Conservation (phyloP, 495 filamentous ascomycete species). For the Symbiotaphrina buchneri region DNA sequence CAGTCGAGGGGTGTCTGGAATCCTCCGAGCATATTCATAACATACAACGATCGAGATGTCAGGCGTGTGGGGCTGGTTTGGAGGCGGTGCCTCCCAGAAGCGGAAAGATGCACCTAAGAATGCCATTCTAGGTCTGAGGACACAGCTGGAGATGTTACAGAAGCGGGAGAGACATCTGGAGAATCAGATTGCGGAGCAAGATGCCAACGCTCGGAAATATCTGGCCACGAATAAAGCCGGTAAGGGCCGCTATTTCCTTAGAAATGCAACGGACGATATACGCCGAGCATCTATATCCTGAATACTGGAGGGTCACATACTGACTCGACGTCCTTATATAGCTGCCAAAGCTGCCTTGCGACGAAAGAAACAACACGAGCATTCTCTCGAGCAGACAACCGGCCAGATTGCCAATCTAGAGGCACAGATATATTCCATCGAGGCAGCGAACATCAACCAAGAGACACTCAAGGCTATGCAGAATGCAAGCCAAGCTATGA, state of each 20-base stretch:
- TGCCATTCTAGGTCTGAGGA: constrained; percentile 72
- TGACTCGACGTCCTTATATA: constrained; percentile 17
- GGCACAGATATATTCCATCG: constrained; percentile 89
- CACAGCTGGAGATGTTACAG: constrained; percentile 90
- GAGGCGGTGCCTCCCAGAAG: constrained; percentile 56
- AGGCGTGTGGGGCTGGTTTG: constrained; percentile 68
- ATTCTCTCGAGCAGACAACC: constrained; percentile 71
- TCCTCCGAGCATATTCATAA: constrained; percentile 3
- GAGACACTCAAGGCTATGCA: constrained; percentile 92
- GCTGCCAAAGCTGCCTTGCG: constrained; percentile 79
- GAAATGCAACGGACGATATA: no score
- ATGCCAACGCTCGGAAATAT: constrained; percentile 74
- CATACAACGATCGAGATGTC: constrained; percentile 1
- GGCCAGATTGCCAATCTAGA: constrained; percentile 81
- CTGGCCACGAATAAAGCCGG: constrained; percentile 78
- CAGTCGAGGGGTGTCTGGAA: constrained; percentile 1
- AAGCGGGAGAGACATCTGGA: constrained; percentile 87
- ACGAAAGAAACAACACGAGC: constrained; percentile 84
- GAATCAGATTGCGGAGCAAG: constrained; percentile 83
- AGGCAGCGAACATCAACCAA: constrained; percentile 95
- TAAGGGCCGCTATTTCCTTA: no score
- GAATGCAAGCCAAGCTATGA: constrained; percentile 71
- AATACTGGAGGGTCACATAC: no score
- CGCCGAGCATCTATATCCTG: no score
- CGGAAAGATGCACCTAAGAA: constrained; percentile 90